Base-by-base conservation (phyloP, 345 rosid species). In the Trapa bicornis region DNA sequence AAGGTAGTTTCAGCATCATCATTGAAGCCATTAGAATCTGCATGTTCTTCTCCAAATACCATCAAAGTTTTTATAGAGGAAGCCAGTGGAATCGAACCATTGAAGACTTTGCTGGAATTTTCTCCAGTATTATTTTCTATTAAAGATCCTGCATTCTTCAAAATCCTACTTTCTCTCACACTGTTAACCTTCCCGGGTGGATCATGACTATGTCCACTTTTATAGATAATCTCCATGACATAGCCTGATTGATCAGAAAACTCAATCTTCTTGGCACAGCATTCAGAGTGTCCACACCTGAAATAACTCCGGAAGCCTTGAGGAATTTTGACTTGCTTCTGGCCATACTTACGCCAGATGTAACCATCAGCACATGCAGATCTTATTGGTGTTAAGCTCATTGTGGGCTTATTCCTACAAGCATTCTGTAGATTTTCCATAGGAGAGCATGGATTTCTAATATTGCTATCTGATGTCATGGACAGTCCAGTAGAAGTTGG, bases 281-380 rank as follows among this genome's bases (percentile, higher is more conserved):
- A 93, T n/a, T 83, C 86, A 29, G 85, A 80, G 75, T 75, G 69
- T 16, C 94, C 88, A 79, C 98, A 93, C 81, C 82, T 90, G 80
- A 86, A 93, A 83, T 93, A 93, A 71, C 98, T 93, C 72, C 98
- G 80, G 67, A 89, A 90, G 65, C 98, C 96, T 76, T 72, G 77
- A 73, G 96, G 97, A 76, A 86, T 87, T 75, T 93, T 93, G 67
- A 93, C 97, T 84, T 83, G 97, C 83, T 93, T 93, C 83, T 93
- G 98, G 67, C 98, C 98, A 79, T 93, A 93, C 80, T 93, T 93
- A 62, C 98, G 83, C 98, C 98, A 93, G 68, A 79, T 88, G 72
- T 85, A 93, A 74, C 91, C 98, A 84, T 93, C 98, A 67, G 83
- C 73, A 66, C 72, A 70, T 5, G 86, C 83, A 70, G 83, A 67